Evolutionary conservation across 768 basidiomycete species (phyloP).

Genomic region (Ephemerocybe angulata): DNA sequence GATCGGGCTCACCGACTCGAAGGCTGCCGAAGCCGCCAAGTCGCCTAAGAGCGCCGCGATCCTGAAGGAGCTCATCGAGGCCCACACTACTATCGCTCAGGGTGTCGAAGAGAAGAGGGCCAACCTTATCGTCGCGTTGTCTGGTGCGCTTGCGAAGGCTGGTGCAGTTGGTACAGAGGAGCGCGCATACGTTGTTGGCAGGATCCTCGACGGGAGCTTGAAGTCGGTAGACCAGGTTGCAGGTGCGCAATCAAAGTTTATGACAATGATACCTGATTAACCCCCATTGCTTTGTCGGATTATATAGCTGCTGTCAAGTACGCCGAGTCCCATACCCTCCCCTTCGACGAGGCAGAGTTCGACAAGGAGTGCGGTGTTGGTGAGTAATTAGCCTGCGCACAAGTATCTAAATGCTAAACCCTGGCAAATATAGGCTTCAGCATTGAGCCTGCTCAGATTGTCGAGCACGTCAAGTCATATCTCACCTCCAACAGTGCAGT

Average conservation of each 20-base stretch:
- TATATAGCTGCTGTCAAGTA: conserved; percentile 71
- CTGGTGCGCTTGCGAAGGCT: conserved; percentile 57
- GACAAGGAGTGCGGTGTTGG: conserved; percentile 84
- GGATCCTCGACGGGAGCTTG: conserved; percentile 68
- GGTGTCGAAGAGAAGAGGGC: conserved; percentile 77
- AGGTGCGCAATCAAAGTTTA: conserved; percentile 46
- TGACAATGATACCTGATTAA: not conserved
- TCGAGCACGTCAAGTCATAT: conserved; percentile 51
- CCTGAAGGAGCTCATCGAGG: conserved; percentile 66
- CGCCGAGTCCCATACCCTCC: conserved; percentile 53
- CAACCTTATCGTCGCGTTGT: conserved; percentile 62
- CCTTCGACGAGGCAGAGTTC: conserved; percentile 69
- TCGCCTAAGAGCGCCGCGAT: conserved; percentile 70
- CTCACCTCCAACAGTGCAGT: conserved; percentile 47
- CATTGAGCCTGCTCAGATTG: conserved; percentile 66
- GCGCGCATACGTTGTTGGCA: conserved; percentile 59
- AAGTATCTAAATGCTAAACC: conserved; percentile 1
- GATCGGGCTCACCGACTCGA: conserved; percentile 70
- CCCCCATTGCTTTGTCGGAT: not conserved
- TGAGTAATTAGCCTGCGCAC: conserved; percentile 33
- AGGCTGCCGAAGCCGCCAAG: conserved; percentile 81
- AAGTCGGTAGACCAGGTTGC: conserved; percentile 83
- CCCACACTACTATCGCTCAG: conserved; percentile 42
- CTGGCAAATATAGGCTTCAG: conserved; percentile 61
- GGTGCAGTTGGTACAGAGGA: conserved; percentile 46